Evolutionary conservation across 345 rosid genomes (phyloP).

Genomic region (Arabis alpina): DNA sequence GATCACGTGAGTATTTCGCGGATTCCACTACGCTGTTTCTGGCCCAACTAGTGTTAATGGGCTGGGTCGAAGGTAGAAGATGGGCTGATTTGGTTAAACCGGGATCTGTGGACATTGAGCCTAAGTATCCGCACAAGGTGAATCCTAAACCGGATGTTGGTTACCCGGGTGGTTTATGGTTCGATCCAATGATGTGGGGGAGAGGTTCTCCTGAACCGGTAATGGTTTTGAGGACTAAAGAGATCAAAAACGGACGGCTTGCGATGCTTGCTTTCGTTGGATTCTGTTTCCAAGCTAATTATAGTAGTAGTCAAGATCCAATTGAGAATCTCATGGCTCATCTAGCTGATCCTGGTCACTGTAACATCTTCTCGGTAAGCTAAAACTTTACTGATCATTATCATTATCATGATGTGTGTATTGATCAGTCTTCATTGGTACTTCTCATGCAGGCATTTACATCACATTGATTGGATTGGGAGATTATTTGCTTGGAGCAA

Average conservation of each 20-base stretch:
- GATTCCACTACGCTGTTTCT: conserved; percentile 74
- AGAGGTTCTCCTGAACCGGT: conserved; percentile 93
- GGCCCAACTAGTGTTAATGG: conserved; percentile 80
- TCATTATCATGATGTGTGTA: not conserved
- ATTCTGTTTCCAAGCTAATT: conserved; percentile 83
- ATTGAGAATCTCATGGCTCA: conserved; percentile 80
- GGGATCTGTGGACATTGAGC: conserved; percentile 75
- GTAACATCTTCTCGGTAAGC: conserved; percentile 83
- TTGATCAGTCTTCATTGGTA: not conserved
- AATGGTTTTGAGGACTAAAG: conserved; percentile 92
- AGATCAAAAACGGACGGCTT: conserved; percentile 88
- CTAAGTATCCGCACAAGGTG: conserved; percentile 60
- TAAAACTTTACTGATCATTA: not conserved
- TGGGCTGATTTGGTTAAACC: conserved; percentile 95
- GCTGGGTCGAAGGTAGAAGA: conserved; percentile 90
- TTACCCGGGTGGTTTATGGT: conserved; percentile 94
- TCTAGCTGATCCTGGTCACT: conserved; percentile 97
- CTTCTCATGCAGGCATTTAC: conserved; percentile 66
- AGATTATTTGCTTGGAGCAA: not conserved
- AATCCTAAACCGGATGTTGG: conserved; percentile 85
- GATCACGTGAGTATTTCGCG: conserved; percentile 70
- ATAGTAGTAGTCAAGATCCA: conserved; percentile 67
- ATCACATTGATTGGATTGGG: conserved; percentile 39
- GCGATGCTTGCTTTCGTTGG: conserved; percentile 96
- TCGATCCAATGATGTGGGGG: conserved; percentile 91